A percentile compares a stretch with the other conserved stretches of the same genome.
phyloP scores from a whole-genome alignment of 2,329 filamentous ascomycete genomes.

The Xylaria hypoxylon region DNA sequence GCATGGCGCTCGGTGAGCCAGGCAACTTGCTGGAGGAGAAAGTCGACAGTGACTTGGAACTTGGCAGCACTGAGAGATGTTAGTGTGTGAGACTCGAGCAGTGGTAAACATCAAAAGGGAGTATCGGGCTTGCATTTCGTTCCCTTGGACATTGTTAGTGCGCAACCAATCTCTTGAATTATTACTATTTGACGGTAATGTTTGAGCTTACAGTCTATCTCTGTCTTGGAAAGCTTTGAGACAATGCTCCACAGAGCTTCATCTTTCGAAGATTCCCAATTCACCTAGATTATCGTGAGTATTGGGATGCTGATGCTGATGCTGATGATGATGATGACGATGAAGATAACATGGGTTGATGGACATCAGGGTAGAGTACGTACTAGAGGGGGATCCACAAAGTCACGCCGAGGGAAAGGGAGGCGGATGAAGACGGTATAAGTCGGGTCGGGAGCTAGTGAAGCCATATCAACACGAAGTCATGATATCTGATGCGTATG shows the following conservation, averaged over 20 bases:
- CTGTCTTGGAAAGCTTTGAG: constrained; percentile 81
- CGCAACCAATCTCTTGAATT: not conserved
- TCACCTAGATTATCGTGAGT: constrained; percentile 66
- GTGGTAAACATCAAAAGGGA: constrained; percentile 21
- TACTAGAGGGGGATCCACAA: constrained; percentile 90
- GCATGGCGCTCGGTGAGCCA: constrained; percentile 94
- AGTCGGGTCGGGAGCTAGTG: constrained; percentile 60
- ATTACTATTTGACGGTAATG: constrained; percentile 21
- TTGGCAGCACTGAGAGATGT: constrained; percentile 69
- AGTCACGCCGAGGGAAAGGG: constrained; percentile 88
- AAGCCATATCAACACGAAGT: constrained; percentile 44
- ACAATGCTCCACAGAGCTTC: constrained; percentile 90
- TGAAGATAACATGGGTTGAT: too few relatives aligned
- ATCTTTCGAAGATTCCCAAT: constrained; percentile 90
- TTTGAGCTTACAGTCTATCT: constrained; percentile 80
- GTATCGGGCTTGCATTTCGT: constrained; percentile 71
- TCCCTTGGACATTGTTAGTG: constrained; percentile 66
- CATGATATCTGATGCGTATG: constrained; percentile 8
- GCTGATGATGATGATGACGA: too few relatives aligned
- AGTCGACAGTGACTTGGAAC: constrained; percentile 88
- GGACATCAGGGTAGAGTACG: constrained; percentile 45
- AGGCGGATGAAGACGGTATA: constrained; percentile 87
- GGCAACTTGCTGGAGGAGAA: constrained; percentile 91
- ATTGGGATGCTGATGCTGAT: constrained; percentile 4
- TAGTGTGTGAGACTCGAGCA: constrained; percentile 34